Conservation (phyloP, 495 filamentous ascomycete genomes). For the Podospora comata region DNA sequence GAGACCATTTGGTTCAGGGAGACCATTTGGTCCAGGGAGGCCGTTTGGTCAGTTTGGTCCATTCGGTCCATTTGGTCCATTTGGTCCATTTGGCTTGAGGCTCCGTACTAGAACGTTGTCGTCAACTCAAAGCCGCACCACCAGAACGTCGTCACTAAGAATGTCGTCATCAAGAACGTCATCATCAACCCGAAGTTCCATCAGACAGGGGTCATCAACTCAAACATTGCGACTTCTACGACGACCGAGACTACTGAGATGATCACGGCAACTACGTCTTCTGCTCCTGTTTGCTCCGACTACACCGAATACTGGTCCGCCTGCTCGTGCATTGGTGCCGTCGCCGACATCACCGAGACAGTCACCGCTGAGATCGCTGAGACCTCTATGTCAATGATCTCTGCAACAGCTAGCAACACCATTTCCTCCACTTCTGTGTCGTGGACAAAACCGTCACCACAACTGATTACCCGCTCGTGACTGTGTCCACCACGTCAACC, state of each 20-base stretch:
- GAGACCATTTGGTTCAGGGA: too few relatives aligned
- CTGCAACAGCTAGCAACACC: not conserved
- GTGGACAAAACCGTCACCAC: not conserved
- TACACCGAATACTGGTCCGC: not conserved
- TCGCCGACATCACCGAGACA: not conserved
- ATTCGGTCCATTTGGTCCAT: too few relatives aligned
- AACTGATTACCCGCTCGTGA: not conserved
- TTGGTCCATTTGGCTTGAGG: not conserved
- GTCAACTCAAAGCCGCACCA: too few relatives aligned
- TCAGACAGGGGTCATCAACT: not conserved
- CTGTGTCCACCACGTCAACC: not conserved
- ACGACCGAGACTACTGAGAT: not conserved
- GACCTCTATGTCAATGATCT: not conserved
- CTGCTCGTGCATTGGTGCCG: slow-evolving; percentile 5
- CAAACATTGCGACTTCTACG: not conserved
- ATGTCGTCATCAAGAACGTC: too few relatives aligned
- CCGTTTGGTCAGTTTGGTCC: too few relatives aligned
- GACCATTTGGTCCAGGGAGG: too few relatives aligned
- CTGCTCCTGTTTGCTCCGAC: not conserved
- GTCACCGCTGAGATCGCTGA: not conserved
- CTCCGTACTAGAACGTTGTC: not conserved
- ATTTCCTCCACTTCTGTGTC: not conserved
- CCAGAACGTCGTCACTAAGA: too few relatives aligned
- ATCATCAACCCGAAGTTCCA: too few relatives aligned
- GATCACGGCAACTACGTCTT: not conserved